Percentiles rank a stretch among this genome's conserved stretches.
These are phyloP conservation scores for Meira nashicola DNA, from an alignment of 1,284 basidiomycete species.

Conservation along the genomic window DNA sequence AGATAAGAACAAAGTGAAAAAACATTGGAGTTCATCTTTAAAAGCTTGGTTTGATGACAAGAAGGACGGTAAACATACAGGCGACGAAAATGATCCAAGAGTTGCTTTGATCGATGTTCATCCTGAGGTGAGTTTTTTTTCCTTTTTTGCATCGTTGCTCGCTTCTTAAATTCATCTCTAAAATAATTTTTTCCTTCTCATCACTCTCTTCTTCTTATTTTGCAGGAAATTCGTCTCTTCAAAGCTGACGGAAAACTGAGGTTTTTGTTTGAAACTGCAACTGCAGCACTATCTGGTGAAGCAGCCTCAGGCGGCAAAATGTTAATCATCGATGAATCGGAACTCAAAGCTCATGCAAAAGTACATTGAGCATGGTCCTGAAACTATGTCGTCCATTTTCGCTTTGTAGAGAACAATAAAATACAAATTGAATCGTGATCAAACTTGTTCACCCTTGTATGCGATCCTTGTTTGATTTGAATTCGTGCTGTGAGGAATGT, in stretches of 20 bases:
- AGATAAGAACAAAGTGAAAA: conserved; percentile 39
- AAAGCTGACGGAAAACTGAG: conserved; percentile 35
- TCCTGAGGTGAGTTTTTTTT: conserved; percentile 54
- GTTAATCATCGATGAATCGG: conserved; percentile 62
- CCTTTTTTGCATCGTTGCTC: too few relatives aligned
- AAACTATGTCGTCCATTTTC: too few relatives aligned
- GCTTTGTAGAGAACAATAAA: too few relatives aligned
- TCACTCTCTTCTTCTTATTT: neutral
- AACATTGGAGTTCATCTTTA: conserved; percentile 34
- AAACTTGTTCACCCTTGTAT: neutral
- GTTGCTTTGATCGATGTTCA: conserved; percentile 74
- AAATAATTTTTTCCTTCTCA: neutral
- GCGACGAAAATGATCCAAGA: conserved; percentile 73
- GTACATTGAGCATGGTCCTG: conserved; percentile 19
- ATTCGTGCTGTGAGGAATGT: neutral
- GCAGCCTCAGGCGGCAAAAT: conserved; percentile 64
- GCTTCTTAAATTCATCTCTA: neutral
- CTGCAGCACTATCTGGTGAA: conserved; percentile 60
- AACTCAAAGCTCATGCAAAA: conserved; percentile 57
- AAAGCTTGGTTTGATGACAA: conserved; percentile 79
- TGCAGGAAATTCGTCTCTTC: conserved; percentile 57
- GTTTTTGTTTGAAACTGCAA: conserved; percentile 56
- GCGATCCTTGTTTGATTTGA: neutral
- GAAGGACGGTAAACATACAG: conserved; percentile 78
- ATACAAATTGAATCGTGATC: too few relatives aligned